These are phyloP conservation scores for Boletellus deceptivus DNA, from an alignment of 1,284 basidiomycete genomes.

Conservation along the genomic window DNA sequence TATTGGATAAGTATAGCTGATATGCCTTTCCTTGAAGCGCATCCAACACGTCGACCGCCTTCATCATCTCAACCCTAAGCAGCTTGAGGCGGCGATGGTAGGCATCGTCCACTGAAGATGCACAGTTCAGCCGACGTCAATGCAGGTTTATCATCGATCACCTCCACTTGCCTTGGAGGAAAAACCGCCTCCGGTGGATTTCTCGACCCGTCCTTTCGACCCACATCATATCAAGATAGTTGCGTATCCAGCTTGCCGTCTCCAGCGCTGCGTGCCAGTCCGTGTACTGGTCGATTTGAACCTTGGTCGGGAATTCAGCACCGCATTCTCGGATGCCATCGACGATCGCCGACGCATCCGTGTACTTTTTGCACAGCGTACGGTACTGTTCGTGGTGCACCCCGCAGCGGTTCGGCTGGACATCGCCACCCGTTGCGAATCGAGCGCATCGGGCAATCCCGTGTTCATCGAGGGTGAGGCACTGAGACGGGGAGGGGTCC, in stretches of 20 bases:
- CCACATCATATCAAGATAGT: slow-evolving; percentile 27
- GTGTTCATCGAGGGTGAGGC: slow-evolving; percentile 29
- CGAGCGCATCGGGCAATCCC: slow-evolving; percentile 26
- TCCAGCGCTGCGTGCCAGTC: slow-evolving; percentile 18
- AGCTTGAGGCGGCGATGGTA: slow-evolving; percentile 32
- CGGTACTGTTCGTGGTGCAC: slow-evolving; percentile 30
- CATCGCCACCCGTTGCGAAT: slow-evolving; percentile 22
- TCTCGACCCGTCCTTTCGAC: slow-evolving; percentile 29
- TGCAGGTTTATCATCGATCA: no score
- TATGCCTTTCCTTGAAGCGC: slow-evolving; percentile 23
- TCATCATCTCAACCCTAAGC: slow-evolving; percentile 23
- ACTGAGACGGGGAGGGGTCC: slow-evolving; percentile 1
- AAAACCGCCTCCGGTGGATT: slow-evolving; percentile 27
- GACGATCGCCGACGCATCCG: slow-evolving; percentile 31
- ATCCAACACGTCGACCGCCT: slow-evolving; percentile 22
- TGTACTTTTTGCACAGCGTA: slow-evolving; percentile 29
- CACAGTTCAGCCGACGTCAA: not conserved
- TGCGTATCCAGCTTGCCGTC: slow-evolving; percentile 23
- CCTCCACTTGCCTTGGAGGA: slow-evolving; percentile 25
- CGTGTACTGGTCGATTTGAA: slow-evolving; percentile 16
- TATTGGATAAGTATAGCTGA: slow-evolving; percentile 14
- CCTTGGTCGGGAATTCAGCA: slow-evolving; percentile 17
- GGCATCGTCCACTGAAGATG: slow-evolving; percentile 26
- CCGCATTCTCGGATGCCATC: slow-evolving; percentile 18
- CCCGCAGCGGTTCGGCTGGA: slow-evolving; percentile 20